Conservation (phyloP, 1,284 basidiomycete species). For the Xerocomus minutiporus region DNA sequence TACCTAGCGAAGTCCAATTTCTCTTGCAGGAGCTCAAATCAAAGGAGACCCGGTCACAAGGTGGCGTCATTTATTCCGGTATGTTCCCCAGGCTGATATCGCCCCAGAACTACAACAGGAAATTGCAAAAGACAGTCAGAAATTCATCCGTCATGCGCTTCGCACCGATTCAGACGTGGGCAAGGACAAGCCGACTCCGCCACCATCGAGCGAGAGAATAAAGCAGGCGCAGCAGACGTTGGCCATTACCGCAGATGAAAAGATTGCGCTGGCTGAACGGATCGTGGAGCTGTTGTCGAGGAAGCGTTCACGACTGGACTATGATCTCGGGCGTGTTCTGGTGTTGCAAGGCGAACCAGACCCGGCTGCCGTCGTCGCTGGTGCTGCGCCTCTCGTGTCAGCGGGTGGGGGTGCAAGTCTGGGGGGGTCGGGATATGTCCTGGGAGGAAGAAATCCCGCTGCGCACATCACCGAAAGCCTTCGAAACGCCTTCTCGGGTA, state of each 20-base stretch:
- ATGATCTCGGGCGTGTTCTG: slow-evolving; percentile 52
- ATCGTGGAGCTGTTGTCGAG: slow-evolving; percentile 50
- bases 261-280: slow-evolving; percentile 49
- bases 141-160: slow-evolving; percentile 49
- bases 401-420: slow-evolving; percentile 13
- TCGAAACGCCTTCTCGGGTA: slow-evolving; percentile 37
- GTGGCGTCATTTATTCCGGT: slow-evolving; percentile 22
- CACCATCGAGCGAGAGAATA: slow-evolving; percentile 31
- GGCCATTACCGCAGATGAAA: slow-evolving; percentile 46
- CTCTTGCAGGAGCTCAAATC: slow-evolving; percentile 68
- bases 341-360: slow-evolving; percentile 51
- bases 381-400: slow-evolving; percentile 21
- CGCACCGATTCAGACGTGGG: slow-evolving; percentile 30
- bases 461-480: slow-evolving; percentile 48
- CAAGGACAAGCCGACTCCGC: slow-evolving; percentile 29
- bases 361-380: slow-evolving; percentile 31
- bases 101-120: slow-evolving; percentile 49
- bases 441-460: slow-evolving; percentile 38
- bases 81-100: neutral
- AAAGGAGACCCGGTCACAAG: slow-evolving; percentile 51
- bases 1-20: slow-evolving; percentile 69
- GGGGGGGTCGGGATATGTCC: slow-evolving; percentile 27
- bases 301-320: slow-evolving; percentile 51
- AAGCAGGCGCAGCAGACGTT: slow-evolving; percentile 32
- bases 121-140: slow-evolving; percentile 48